Conservation (phyloP, 148 eudicot species). For the Dianthus caryophyllus region DNA sequence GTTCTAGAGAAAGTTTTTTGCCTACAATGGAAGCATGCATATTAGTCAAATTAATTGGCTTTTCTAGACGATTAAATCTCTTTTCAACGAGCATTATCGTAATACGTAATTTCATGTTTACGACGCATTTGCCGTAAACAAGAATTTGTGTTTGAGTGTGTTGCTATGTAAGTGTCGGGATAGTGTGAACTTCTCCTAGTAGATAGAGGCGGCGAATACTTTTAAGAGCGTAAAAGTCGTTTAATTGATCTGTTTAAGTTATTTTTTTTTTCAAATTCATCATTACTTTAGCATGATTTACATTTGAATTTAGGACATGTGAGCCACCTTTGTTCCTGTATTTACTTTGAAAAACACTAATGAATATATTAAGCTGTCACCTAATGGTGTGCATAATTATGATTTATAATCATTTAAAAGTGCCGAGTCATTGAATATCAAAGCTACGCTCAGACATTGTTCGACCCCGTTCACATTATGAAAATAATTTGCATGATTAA, state of each 20-base stretch:
- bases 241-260: no score
- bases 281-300: no score
- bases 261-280: no score
- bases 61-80: no score
- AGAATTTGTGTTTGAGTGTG: no score
- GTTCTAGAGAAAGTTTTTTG: conserved; percentile 5
- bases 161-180: not conserved
- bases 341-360: not conserved
- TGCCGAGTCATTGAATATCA: not conserved
- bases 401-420: not conserved
- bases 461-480: not conserved
- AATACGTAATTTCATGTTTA: no score
- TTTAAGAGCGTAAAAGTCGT: no score
- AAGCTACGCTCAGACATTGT: not conserved
- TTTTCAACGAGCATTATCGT: no score
- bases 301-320: no score
- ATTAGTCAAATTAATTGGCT: not conserved
- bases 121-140: no score
- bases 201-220: not conserved
- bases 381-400: not conserved
- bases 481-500: not conserved
- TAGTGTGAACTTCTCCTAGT: not conserved
- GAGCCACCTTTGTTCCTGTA: not conserved
- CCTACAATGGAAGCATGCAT: conserved; percentile 15
- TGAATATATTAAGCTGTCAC: not conserved